A percentile compares a stretch with the other conserved stretches of the same genome.
phyloP scores from a whole-genome alignment of 1,284 basidiomycete species.

The Omphalotus olearius region DNA sequence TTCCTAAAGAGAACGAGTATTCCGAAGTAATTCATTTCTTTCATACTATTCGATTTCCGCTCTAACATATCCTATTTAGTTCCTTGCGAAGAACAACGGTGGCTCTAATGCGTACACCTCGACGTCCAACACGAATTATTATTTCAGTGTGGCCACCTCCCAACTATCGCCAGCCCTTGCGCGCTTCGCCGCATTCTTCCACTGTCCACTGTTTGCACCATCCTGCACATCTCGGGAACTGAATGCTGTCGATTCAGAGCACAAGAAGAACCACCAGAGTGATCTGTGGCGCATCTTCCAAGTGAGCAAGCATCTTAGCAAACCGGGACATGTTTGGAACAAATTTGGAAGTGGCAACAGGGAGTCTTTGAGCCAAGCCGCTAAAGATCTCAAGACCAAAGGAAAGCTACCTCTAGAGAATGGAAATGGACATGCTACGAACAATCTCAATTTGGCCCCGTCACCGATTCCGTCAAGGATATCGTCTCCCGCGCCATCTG shows the following conservation, averaged over 20 bases:
- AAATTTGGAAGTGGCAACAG: conserved; percentile 96
- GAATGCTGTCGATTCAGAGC: conserved; percentile 96
- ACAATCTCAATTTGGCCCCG: conserved; percentile 26
- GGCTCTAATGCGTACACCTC: conserved; percentile 93
- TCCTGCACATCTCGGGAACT: conserved; percentile 94
- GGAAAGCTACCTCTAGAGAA: conserved; percentile 30
- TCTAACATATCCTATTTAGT: conserved; percentile 38
- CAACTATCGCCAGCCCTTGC: conserved; percentile 83
- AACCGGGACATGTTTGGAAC: conserved; percentile 80
- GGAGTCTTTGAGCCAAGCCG: conserved; percentile 76
- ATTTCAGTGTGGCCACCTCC: conserved; percentile 88
- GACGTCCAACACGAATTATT: conserved; percentile 92
- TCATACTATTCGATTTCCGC: conserved; percentile 2
- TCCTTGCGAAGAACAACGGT: conserved; percentile 88
- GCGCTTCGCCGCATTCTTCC: conserved; percentile 94
- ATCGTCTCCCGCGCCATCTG: conserved; percentile 61
- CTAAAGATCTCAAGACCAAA: conserved; percentile 48
- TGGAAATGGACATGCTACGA: conserved; percentile 2
- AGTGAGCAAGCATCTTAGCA: conserved; percentile 87
- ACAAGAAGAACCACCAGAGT: conserved; percentile 96
- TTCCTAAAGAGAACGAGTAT: conserved; percentile 92
- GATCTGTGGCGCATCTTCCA: conserved; percentile 98
- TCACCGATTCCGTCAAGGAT: conserved; percentile 52
- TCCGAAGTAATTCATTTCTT: conserved; percentile 51
- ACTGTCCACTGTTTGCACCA: conserved; percentile 86